These are phyloP conservation scores for Colletotrichum sp. DNA, from an alignment of 2,329 filamentous ascomycete species.

Conservation along the genomic window DNA sequence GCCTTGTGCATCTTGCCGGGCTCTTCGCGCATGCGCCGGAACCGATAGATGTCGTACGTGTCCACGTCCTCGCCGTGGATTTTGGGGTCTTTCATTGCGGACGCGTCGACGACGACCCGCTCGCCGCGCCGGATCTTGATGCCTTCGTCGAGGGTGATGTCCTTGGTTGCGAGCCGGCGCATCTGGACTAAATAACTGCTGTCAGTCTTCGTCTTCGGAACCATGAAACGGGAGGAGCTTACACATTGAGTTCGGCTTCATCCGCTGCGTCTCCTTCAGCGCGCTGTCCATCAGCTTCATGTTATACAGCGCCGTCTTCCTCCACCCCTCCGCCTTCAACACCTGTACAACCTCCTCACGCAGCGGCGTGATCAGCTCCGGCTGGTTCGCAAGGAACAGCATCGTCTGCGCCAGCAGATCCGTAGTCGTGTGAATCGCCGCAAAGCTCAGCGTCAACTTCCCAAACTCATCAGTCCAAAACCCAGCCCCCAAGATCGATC, in stretches of 20 bases:
- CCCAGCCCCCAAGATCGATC: too few species aligned
- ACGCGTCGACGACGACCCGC: not conserved
- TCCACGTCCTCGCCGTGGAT: not conserved
- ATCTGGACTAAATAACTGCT: not conserved
- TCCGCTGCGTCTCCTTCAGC: constrained; percentile 42
- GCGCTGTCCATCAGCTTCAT: constrained; percentile 45
- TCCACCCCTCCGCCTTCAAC: constrained; percentile 37
- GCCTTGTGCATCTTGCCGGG: constrained; percentile 22
- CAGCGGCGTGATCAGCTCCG: constrained; percentile 43
- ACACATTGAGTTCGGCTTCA: not conserved
- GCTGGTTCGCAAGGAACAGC: constrained; percentile 40
- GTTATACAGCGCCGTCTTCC: constrained; percentile 38
- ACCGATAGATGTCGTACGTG: not conserved
- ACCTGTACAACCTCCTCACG: constrained; percentile 44
- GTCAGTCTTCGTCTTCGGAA: not conserved
- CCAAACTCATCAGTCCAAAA: too few species aligned
- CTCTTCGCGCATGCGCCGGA: not conserved
- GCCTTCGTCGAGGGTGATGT: not conserved
- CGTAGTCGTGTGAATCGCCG: constrained; percentile 47
- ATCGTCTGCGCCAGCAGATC: constrained; percentile 39
- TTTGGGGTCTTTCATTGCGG: not conserved
- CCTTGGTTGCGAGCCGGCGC: not conserved
- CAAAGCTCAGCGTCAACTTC: constrained; percentile 72
- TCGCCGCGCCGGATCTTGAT: not conserved
- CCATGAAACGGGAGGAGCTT: not conserved